Base-by-base conservation (phyloP, 164 flowering plant genomes). In the Cinnamomum chago region DNA sequence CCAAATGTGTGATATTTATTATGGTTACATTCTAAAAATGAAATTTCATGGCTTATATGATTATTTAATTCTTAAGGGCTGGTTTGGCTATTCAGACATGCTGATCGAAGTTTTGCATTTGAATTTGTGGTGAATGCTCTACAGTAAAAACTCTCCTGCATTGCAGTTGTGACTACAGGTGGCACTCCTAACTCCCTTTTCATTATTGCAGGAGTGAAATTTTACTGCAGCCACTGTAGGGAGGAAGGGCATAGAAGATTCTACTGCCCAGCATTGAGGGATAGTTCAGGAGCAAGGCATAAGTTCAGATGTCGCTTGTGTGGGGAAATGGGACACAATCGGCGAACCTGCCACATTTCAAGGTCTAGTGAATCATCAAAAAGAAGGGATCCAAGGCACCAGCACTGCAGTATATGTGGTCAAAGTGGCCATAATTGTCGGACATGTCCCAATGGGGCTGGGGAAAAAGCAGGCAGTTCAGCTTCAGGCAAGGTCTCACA, bases 311-410 rank as follows among this genome's bases (percentile, higher is more conserved):
- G 98, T 72, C 75, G 86, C 11, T 55, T 89, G 55, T 94, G 98
- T 76, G 90, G 98, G 33, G 84, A 86, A 75, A 86, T 78, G 70
- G 98, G 98, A 58, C 98, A 94, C 80, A 94, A 92, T 80, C 78
- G 86, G 76, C 87, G 90, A 85, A 91, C 92, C 27, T 94, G 97
- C 58, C 76, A 65, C 5, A 87, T 76, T 79, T 79, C 83, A 20
- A 83, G 71, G 70, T 28, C 72, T 70, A 70, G 62, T 35, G 74
- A 79, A 66, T 24, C 79, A 24, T 79, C 77, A 70, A 79, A 71
- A 64, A 76, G 35, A 30, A 58, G 55, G 35, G 47, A 20, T 58
- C 65, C 24, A 76, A 68, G 40, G 27, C 25, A 13, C 18, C 73
- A 68, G 55, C 82, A 73, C 3, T 88, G 90, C 81, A 75, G 76